Evolutionary conservation across 306 rosid species (phyloP).

Genomic region (Quercus agrifolia): DNA sequence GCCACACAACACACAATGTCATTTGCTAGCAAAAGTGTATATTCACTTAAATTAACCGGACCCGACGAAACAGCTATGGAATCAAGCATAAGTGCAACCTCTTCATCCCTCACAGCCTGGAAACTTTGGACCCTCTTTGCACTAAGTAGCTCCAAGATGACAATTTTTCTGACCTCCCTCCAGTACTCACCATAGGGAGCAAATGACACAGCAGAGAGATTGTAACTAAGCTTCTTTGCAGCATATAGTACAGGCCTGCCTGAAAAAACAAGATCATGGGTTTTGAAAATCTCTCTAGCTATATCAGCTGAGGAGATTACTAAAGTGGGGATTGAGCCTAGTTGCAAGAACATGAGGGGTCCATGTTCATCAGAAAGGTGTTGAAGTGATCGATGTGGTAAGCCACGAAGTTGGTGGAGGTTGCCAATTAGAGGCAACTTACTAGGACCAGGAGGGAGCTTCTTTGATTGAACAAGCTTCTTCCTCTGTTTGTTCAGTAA

Average conservation of each 20-base stretch:
- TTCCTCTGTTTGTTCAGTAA: slow-evolving; percentile 1
- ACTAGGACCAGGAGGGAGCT: slow-evolving; percentile 40
- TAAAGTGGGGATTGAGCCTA: slow-evolving; percentile 38
- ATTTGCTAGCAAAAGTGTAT: slow-evolving; percentile 3
- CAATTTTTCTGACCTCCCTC: slow-evolving; percentile 27
- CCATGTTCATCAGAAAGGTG: slow-evolving; percentile 33
- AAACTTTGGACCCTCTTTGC: slow-evolving; percentile 16
- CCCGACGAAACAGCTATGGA: background rate
- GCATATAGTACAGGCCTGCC: slow-evolving; percentile 34
- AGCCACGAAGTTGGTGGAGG: slow-evolving; percentile 40
- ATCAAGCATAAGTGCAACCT: slow-evolving; percentile 17
- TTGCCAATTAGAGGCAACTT: slow-evolving; percentile 51
- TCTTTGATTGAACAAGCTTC: background rate
- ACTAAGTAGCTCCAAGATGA: slow-evolving; percentile 23
- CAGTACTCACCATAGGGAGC: slow-evolving; percentile 39
- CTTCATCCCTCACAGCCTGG: slow-evolving; percentile 18
- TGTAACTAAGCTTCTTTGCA: slow-evolving; percentile 20
- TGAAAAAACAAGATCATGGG: slow-evolving; percentile 39
- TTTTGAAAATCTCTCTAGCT: slow-evolving; percentile 44
- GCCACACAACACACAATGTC: slow-evolving; percentile 11
- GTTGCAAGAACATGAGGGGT: slow-evolving; percentile 46
- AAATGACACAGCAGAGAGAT: slow-evolving; percentile 20
- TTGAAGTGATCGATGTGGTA: slow-evolving; percentile 32
- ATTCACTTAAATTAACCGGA: slow-evolving; percentile 20
- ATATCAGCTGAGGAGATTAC: slow-evolving; percentile 43